Evolutionary conservation across 768 basidiomycete species (phyloP), one percentile per base, ranked within the genome.

Genomic region (Boletus rubroflammeus): DNA sequence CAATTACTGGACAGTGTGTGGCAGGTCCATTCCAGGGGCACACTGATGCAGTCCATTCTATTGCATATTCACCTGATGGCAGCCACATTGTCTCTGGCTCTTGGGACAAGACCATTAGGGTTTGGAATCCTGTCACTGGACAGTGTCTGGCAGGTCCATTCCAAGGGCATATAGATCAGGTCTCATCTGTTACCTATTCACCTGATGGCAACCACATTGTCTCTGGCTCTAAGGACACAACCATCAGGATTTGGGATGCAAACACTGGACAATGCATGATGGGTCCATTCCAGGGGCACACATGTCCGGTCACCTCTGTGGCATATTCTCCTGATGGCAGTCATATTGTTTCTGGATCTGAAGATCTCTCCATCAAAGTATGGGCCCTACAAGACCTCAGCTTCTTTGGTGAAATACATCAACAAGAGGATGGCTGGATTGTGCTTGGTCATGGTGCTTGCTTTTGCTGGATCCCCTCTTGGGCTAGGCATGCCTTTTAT

Each of bases 31-130:
- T 64, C 25, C 21, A 58, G 11, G 62, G 50, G 14, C 62, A 72
- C 17, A 58, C 55, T 36, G 43, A 45, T 50, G 48, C 36, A 47
- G 53, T 69, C 2, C 47, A 45, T 3, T 58, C 62, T 42, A 42
- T 67, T 47, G 59, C 56, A 3, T 57, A 63, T 31, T 72, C 70
- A 42, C 64, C 60, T 32, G 44, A 62, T 58, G 53, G 59, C 0
- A 57, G 17, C 26, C 40, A 51, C 2, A 47, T 73, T 35, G 60
- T 57, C 31, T 67, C 68, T 50, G 65, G 65, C 10, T 67, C 66
- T 7, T 1, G 29, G 6, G 67, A 72, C 50, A 59, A 51, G 36
- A 65, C 60, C 0, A 39, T 71, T 10, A 64, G 61, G 41, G 8
- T 67, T 13, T 67, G 66, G 66, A 28, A 60, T 46, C 13, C 45